A percentile compares a stretch with the other conserved stretches of the same genome.
Evolutionary conservation across 2,329 filamentous ascomycete genomes (phyloP).

Genomic region (Bipolaris sorokiniana): DNA sequence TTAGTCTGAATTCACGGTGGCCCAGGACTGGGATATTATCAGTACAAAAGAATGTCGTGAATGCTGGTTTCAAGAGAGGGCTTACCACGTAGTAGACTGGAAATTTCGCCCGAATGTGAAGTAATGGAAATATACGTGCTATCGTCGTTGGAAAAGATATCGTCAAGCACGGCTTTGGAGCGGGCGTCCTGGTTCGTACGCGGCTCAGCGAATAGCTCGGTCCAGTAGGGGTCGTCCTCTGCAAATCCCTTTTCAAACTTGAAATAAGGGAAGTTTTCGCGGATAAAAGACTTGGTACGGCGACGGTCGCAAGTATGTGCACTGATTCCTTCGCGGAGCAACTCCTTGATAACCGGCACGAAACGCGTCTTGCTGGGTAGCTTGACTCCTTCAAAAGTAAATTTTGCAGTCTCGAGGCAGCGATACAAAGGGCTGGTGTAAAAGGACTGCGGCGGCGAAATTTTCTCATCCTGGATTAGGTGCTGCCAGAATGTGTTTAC

Average conservation of each 20-base stretch:
- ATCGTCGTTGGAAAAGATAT: slow-evolving; percentile 58
- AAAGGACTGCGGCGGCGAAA: slow-evolving; percentile 68
- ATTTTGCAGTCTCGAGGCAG: slow-evolving; percentile 66
- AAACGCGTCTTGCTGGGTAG: slow-evolving; percentile 62
- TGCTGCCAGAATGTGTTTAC: slow-evolving; percentile 66
- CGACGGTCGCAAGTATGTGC: slow-evolving; percentile 73
- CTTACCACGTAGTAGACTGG: slow-evolving; percentile 55
- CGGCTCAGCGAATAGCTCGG: slow-evolving; percentile 56
- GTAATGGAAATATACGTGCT: slow-evolving; percentile 61
- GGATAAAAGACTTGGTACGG: slow-evolving; percentile 61
- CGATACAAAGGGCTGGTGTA: slow-evolving; percentile 69
- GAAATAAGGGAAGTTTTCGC: slow-evolving; percentile 59
- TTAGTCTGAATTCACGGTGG: slow-evolving; percentile 66
- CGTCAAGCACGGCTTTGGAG: slow-evolving; percentile 55
- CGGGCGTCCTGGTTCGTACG: slow-evolving; percentile 58
- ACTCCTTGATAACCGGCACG: slow-evolving; percentile 66
- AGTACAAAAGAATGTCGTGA: neutral
- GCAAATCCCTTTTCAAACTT: slow-evolving; percentile 66
- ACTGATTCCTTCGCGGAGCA: slow-evolving; percentile 69
- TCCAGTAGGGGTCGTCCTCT: slow-evolving; percentile 64
- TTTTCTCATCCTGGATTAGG: slow-evolving; percentile 57
- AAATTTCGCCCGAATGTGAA: slow-evolving; percentile 65
- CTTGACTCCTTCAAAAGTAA: slow-evolving; percentile 64
- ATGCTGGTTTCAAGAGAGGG: neutral
- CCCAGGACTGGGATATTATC: slow-evolving; percentile 54